These are phyloP conservation scores for Penicillium concentricum DNA, from an alignment of 2,329 filamentous ascomycete genomes.

Conservation along the genomic window DNA sequence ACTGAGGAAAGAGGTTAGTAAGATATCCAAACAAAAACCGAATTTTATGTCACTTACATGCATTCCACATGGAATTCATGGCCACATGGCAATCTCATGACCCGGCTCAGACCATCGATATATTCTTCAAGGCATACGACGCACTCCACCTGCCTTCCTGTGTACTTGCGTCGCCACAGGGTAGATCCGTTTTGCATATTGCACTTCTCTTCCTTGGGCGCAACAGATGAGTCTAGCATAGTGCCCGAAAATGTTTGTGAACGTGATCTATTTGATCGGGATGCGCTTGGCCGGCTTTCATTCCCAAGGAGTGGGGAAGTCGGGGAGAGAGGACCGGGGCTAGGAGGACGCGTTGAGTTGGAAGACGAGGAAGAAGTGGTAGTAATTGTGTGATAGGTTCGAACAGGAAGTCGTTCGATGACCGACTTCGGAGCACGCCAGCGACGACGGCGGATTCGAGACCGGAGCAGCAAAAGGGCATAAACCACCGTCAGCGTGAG, in stretches of 20 bases:
- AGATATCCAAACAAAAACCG: not conserved
- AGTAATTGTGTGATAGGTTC: constrained; percentile 86
- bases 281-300: constrained; percentile 28
- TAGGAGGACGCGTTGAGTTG: constrained; percentile 59
- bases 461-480: constrained; percentile 79
- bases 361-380: constrained; percentile 59
- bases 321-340: constrained; percentile 64
- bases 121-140: constrained; percentile 98
- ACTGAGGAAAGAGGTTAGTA: constrained; percentile 48
- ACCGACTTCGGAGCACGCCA: constrained; percentile 98
- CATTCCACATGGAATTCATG: constrained; percentile 98
- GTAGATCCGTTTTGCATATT: constrained; percentile 30
- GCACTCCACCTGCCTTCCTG: constrained; percentile 74
- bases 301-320: constrained; percentile 71
- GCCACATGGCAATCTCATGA: constrained; percentile 96
- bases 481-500: constrained; percentile 93
- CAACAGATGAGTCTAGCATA: constrained; percentile 21
- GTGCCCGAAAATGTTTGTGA: constrained; percentile 40
- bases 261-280: constrained; percentile 34
- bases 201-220: constrained; percentile 48
- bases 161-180: constrained; percentile 57
- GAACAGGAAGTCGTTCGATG: constrained; percentile 88
- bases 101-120: constrained; percentile 84
- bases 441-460: constrained; percentile 80
- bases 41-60: constrained; percentile 69